Base-by-base conservation (phyloP, 2,329 filamentous ascomycete genomes). In the Fusarium compactum region DNA sequence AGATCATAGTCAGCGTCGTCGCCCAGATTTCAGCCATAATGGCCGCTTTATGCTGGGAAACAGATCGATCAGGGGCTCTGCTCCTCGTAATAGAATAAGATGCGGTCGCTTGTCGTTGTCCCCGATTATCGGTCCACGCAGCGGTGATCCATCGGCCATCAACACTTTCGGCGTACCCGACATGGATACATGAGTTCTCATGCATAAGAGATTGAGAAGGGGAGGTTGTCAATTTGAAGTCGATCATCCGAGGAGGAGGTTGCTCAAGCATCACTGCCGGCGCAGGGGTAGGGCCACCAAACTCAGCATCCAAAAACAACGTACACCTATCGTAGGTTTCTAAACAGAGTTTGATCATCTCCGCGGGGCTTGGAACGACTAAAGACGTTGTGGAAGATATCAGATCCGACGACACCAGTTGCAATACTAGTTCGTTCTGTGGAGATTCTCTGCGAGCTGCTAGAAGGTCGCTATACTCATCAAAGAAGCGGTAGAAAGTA, bases 281-380 rank as follows among this genome's bases (percentile, higher is more conserved):
- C 1, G 91, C 88, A 11, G 90, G 87, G 76, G 87, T 83, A 58
- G 86, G 79, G 14, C 87, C 85, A 11, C 82, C 82, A 52, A 88
- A 68, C 27, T 76, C 74, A 4, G 65, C n/a, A 16, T 64, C 67
- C 8, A 75, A 65, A 47, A 76, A 87, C 27, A 87, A 78, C 14
- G 86, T 87, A 74, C 92, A 94, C 8, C 93, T 89, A 76, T 94
- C 92, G 73, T 95, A 96, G 4, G 92, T 88, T 78, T 95, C 92
- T 63, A 93, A 84, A 20, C 91, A 92, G 18, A 95, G 82, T 58
- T 83, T 86, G 46, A 84, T 82, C 72, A 92, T 87, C 16, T 90
- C 89, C 8, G 80, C 77, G 0, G 89, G 86, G 3, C 87, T 84
- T 2, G 90, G 86, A n/a, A 92, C 84, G 2, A 90, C 86, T 16